phyloP scores from a whole-genome alignment of 768 basidiomycete genomes.

The Filobasidium floriforme region DNA sequence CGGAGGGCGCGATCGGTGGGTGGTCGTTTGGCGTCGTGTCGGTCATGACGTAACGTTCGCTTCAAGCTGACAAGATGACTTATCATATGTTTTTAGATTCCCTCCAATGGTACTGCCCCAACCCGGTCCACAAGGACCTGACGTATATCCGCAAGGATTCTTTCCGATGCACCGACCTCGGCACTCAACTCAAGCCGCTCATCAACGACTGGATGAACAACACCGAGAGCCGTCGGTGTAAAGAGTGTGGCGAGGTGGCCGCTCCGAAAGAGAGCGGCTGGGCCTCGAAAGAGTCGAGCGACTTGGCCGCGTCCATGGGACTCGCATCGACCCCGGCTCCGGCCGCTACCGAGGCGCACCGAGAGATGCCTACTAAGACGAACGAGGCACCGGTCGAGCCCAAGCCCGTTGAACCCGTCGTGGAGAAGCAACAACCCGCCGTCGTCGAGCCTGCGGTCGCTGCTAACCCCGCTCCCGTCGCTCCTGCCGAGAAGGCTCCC shows the following conservation, averaged over 20 bases:
- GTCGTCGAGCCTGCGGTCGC: not conserved
- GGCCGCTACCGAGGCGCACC: not conserved
- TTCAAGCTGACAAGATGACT: too few relatives aligned
- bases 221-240: conserved; percentile 61
- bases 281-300: not conserved
- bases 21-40: not conserved
- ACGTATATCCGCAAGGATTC: conserved; percentile 74
- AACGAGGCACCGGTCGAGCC: not conserved
- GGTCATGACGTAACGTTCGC: too few relatives aligned
- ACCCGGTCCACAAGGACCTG: conserved; percentile 54
- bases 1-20: conserved; percentile 65
- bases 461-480: not conserved
- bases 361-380: not conserved
- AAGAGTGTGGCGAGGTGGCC: conserved; percentile 60
- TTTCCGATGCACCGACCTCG: conserved; percentile 83
- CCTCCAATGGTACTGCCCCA: conserved; percentile 83
- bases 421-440: not conserved
- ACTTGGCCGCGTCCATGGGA: not conserved
- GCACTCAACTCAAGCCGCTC: conserved; percentile 84
- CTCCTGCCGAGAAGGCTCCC: not conserved
- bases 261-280: conserved; percentile 50
- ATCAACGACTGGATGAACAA: conserved; percentile 75
- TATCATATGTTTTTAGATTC: too few relatives aligned
- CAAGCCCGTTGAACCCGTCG: not conserved
- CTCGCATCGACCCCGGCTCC: not conserved